Conservation (phyloP, 352 stramenopile genomes). For the Phytopythium delawarense region DNA sequence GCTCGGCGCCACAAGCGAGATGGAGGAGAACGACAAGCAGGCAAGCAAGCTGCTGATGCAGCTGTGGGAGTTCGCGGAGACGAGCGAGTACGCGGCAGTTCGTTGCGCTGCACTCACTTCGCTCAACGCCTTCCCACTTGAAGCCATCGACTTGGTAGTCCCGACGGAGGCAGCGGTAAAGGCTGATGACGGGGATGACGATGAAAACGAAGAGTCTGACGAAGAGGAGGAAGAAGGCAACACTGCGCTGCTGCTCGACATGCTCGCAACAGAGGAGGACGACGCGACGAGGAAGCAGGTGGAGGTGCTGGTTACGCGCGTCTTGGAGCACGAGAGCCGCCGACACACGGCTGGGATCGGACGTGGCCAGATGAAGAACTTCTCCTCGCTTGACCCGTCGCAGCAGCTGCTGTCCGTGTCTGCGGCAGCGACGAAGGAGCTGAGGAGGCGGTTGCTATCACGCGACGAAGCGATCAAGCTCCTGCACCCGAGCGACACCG, state of each 20-base stretch:
- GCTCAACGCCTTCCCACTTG: conserved; percentile 41
- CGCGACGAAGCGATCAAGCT: conserved; percentile 16
- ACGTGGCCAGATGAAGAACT: conserved; percentile 30
- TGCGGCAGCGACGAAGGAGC: conserved; percentile 50
- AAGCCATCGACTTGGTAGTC: conserved; percentile 37
- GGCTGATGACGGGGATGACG: conserved; percentile 13
- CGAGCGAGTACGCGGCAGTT: conserved; percentile 25
- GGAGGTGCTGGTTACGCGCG: conserved; percentile 26
- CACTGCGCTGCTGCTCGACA: conserved; percentile 36
- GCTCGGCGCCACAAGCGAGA: conserved; percentile 28
- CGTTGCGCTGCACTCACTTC: conserved; percentile 36
- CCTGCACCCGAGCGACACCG: neutral
- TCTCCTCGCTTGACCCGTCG: conserved; percentile 20
- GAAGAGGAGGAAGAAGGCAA: conserved; percentile 43
- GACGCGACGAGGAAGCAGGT: conserved; percentile 30
- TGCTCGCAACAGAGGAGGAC: conserved; percentile 31
- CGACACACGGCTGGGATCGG: conserved; percentile 31
- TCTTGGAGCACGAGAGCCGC: conserved; percentile 39
- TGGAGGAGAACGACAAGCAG: conserved; percentile 37
- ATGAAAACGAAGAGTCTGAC: conserved; percentile 25
- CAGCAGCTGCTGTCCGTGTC: conserved; percentile 27
- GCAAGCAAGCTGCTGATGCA: conserved; percentile 37
- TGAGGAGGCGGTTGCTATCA: conserved; percentile 39
- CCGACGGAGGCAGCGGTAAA: neutral
- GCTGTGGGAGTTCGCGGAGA: conserved; percentile 44